Evolutionary conservation across 768 basidiomycete species (phyloP).

Genomic region (Lentinula edodes): DNA sequence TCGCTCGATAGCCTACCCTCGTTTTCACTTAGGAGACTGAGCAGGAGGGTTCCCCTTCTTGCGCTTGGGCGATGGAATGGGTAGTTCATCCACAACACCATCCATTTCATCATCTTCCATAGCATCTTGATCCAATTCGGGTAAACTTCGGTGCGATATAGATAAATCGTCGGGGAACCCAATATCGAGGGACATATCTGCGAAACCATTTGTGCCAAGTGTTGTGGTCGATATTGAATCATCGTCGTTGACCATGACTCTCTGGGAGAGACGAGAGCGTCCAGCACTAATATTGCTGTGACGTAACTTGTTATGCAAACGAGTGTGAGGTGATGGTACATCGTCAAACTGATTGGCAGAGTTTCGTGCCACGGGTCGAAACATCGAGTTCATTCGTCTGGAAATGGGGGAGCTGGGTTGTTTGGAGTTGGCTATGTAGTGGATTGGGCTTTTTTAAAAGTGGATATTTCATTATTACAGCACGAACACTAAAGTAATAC

Average conservation of each 20-base stretch:
- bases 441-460: slow-evolving; percentile 32
- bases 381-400: slow-evolving; percentile 31
- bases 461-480: slow-evolving; percentile 15
- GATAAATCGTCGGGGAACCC: slow-evolving; percentile 16
- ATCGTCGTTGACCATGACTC: slow-evolving; percentile 15
- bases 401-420: slow-evolving; percentile 35
- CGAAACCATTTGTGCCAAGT: slow-evolving; percentile 19
- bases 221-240: slow-evolving; percentile 13
- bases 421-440: slow-evolving; percentile 35
- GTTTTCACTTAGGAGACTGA: slow-evolving; percentile 34
- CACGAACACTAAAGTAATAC: slow-evolving; percentile 17
- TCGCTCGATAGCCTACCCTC: slow-evolving; percentile 29
- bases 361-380: slow-evolving; percentile 43
- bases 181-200: slow-evolving; percentile 15
- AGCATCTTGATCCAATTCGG: slow-evolving; percentile 44
- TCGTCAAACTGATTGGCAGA: slow-evolving; percentile 58
- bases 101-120: slow-evolving; percentile 28
- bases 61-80: slow-evolving; percentile 26
- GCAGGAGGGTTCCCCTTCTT: slow-evolving; percentile 34
- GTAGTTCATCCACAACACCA: slow-evolving; percentile 11
- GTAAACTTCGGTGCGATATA: slow-evolving; percentile 37
- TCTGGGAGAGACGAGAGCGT: slow-evolving; percentile 26
- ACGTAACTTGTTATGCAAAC: slow-evolving; percentile 23
- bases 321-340: slow-evolving; percentile 53
- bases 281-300: slow-evolving; percentile 36